Conservation (phyloP, 1,139 yeast genomes). For the Candida freyschussii region DNA sequence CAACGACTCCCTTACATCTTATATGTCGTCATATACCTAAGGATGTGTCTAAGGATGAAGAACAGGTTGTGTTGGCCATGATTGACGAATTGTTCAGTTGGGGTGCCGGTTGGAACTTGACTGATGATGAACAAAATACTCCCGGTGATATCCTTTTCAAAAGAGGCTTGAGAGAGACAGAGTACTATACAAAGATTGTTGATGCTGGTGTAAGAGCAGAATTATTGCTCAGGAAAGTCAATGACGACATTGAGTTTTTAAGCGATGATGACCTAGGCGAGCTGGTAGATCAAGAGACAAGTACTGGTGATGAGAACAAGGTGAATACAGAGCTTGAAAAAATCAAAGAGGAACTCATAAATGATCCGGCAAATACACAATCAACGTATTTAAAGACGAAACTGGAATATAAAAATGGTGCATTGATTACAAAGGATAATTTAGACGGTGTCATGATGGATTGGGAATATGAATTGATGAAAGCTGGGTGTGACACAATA, state of each 20-base stretch:
- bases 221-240: slow-evolving; percentile 65
- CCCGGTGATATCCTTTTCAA: slow-evolving; percentile 69
- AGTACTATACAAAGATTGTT: slow-evolving; percentile 51
- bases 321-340: slow-evolving; percentile 7
- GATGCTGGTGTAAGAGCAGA: slow-evolving; percentile 93
- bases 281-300: slow-evolving; percentile 5
- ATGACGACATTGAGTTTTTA: slow-evolving; percentile 51
- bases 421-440: slow-evolving; percentile 65
- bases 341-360: slow-evolving; percentile 15
- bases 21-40: slow-evolving; percentile 46
- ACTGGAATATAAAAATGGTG: slow-evolving; percentile 64
- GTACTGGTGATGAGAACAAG: slow-evolving; percentile 7
- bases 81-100: slow-evolving; percentile 65
- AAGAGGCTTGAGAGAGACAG: slow-evolving; percentile 39
- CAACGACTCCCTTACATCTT: slow-evolving; percentile 78
- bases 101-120: slow-evolving; percentile 89
- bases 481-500: slow-evolving; percentile 67
- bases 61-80: slow-evolving; percentile 45
- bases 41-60: slow-evolving; percentile 41
- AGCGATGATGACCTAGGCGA: slow-evolving; percentile 23
- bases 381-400: slow-evolving; percentile 60
- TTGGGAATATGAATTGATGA: slow-evolving; percentile 88
- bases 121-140: slow-evolving; percentile 62
- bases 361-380: slow-evolving; percentile 62
- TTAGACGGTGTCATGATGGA: slow-evolving; percentile 97